Percentiles rank a stretch among this genome's conserved stretches.
phyloP scores from a whole-genome alignment of 2,329 filamentous ascomycete genomes.

The Magnaporthiopsis incrustans region DNA sequence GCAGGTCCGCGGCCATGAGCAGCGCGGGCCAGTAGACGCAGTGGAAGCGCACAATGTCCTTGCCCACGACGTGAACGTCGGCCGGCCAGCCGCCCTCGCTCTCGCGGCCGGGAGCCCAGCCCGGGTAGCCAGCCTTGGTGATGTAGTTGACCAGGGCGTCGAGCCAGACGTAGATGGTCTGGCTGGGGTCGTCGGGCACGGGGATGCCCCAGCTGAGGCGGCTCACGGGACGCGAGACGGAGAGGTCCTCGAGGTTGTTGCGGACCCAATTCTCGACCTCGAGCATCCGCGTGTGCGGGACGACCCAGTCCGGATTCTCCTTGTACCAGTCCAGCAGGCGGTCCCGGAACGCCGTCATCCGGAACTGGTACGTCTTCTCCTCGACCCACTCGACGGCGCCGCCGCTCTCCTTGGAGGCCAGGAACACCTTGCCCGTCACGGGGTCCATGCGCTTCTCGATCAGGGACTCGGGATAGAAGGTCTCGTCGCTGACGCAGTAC shows the following conservation, averaged over 20 bases:
- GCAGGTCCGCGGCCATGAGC: constrained; percentile 77
- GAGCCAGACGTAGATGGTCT: constrained; percentile 98
- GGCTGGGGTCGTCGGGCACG: constrained; percentile 73
- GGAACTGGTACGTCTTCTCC: constrained; percentile 92
- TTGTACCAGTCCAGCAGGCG: constrained; percentile 71
- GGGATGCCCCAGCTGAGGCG: constrained; percentile 81
- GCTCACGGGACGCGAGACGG: constrained; percentile 67
- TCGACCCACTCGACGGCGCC: constrained; percentile 93
- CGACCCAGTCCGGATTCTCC: constrained; percentile 69
- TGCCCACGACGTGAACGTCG: constrained; percentile 86
- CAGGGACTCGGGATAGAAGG: constrained; percentile 76
- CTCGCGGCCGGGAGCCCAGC: constrained; percentile 59
- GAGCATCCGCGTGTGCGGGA: constrained; percentile 64
- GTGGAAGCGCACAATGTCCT: constrained; percentile 94
- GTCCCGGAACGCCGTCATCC: constrained; percentile 75
- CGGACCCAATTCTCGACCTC: constrained; percentile 71
- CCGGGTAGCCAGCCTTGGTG: constrained; percentile 77
- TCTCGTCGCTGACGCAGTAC: constrained; percentile 96
- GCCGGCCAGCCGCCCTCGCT: constrained; percentile 71
- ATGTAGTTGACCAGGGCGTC: constrained; percentile 94
- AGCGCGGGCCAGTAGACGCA: constrained; percentile 98
- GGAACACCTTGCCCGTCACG: constrained; percentile 72
- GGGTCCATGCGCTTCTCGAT: constrained; percentile 70
- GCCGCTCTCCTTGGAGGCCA: constrained; percentile 78
- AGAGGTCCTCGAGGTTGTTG: constrained; percentile 75